These are phyloP conservation scores for Sanghuangporus sanghuang DNA, from an alignment of 1,284 basidiomycete species.

Conservation along the genomic window DNA sequence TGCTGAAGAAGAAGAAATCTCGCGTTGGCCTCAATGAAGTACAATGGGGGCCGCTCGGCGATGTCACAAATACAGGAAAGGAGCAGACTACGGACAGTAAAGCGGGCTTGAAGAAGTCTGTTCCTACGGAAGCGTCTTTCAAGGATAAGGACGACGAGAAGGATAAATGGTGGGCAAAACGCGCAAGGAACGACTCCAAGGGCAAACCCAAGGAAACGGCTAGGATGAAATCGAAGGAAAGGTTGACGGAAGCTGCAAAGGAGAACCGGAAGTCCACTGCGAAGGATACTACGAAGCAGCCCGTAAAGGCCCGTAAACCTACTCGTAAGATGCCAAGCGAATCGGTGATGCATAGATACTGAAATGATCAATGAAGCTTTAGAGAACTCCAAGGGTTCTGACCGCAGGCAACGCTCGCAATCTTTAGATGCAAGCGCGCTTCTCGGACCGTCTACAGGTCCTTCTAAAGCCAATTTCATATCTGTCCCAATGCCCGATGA, in stretches of 20 bases:
- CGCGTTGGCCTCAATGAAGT: conserved; percentile 57
- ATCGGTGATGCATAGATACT: neutral
- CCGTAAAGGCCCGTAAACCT: conserved; percentile 19
- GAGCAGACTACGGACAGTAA: conserved; percentile 31
- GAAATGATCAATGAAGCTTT: conserved; percentile 33
- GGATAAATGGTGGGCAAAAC: conserved; percentile 74
- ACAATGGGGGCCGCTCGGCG: conserved; percentile 53
- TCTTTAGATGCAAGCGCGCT: conserved; percentile 57
- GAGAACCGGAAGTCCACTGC: conserved; percentile 38
- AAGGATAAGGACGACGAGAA: conserved; percentile 56
- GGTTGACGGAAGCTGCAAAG: conserved; percentile 39
- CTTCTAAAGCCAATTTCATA: conserved; percentile 7
- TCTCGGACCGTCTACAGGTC: conserved; percentile 30
- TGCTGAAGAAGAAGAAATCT: conserved; percentile 77
- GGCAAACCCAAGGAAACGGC: conserved; percentile 33
- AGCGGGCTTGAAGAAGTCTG: conserved; percentile 25
- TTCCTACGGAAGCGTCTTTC: conserved; percentile 22
- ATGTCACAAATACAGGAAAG: conserved; percentile 48
- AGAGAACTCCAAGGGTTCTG: conserved; percentile 35
- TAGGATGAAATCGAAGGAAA: conserved; percentile 33
- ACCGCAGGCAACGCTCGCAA: conserved; percentile 49
- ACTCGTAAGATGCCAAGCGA: conserved; percentile 21
- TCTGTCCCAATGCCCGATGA: conserved; percentile 13
- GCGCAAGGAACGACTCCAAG: conserved; percentile 64
- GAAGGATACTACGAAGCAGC: conserved; percentile 17